Evolutionary conservation across 345 rosid genomes (phyloP).

Genomic region (Physaria fendleri): DNA sequence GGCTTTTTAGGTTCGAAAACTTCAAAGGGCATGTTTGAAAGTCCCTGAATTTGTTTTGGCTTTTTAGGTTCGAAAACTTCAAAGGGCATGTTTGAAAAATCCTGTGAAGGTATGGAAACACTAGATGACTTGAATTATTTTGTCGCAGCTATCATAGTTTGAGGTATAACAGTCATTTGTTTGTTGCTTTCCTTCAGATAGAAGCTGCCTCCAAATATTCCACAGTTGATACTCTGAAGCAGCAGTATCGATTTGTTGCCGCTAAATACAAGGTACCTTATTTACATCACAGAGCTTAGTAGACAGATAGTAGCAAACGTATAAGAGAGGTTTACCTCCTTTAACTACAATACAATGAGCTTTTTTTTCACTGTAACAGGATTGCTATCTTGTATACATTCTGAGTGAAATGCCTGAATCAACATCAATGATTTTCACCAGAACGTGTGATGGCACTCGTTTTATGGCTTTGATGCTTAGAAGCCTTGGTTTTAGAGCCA

Average conservation of each 20-base stretch:
- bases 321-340: not conserved
- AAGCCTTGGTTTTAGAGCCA: conserved; percentile 82
- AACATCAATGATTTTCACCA: conserved; percentile 89
- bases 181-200: conserved; percentile 41
- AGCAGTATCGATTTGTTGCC: conserved; percentile 65
- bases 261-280: conserved; percentile 71
- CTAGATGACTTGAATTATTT: not conserved
- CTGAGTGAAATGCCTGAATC: conserved; percentile 62
- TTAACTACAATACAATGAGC: not conserved
- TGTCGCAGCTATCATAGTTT: not conserved
- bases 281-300: not conserved
- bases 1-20: too few relatives aligned
- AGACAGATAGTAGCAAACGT: not conserved
- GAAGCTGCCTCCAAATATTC: conserved; percentile 93
- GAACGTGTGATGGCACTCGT: conserved; percentile 84
- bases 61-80: conserved; percentile 75
- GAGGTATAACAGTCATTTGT: not conserved
- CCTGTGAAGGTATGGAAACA: conserved; percentile 72
- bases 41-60: conserved; percentile 15
- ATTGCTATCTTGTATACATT: conserved; percentile 84
- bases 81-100: conserved; percentile 82
- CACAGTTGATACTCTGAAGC: conserved; percentile 85
- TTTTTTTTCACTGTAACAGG: conserved; percentile 42
- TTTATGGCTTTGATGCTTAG: conserved; percentile 71
- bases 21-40: too few relatives aligned